Conservation (phyloP, 164 flowering plant genomes). For the Echeveria elegans region DNA sequence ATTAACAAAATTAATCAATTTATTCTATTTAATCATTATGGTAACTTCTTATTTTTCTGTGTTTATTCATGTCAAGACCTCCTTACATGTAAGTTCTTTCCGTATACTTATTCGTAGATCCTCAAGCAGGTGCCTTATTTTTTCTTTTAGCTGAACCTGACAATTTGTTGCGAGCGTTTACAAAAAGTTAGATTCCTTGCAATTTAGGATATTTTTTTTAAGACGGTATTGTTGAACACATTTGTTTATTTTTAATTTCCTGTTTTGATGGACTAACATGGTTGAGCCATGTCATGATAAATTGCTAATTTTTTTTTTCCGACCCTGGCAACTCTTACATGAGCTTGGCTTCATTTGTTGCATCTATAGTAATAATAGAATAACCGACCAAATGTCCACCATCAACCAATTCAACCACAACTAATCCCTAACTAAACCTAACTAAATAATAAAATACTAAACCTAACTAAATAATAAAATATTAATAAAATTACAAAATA, state of each 20-base stretch:
- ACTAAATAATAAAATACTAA: too few relatives aligned
- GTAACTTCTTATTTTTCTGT: neutral
- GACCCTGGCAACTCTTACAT: neutral
- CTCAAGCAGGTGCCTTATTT: conserved; percentile 10
- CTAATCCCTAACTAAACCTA: too few relatives aligned
- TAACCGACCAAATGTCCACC: too few relatives aligned
- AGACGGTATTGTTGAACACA: neutral
- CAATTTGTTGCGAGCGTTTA: neutral
- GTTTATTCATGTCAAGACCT: conserved; percentile 70
- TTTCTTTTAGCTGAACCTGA: neutral
- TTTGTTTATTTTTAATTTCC: neutral
- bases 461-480: too few relatives aligned
- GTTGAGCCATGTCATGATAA: neutral
- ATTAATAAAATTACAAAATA: too few relatives aligned
- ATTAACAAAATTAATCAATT: neutral
- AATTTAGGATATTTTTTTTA: neutral
- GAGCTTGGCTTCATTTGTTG: neutral
- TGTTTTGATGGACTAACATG: neutral
- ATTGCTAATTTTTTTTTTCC: neutral
- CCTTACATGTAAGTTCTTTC: conserved; percentile 76
- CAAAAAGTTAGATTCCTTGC: neutral
- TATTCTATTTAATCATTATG: neutral
- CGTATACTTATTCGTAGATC: conserved; percentile 5
- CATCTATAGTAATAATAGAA: neutral
- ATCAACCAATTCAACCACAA: too few relatives aligned